Base-by-base conservation (phyloP, 805 yeast species). In the Osmozyma mogii region DNA sequence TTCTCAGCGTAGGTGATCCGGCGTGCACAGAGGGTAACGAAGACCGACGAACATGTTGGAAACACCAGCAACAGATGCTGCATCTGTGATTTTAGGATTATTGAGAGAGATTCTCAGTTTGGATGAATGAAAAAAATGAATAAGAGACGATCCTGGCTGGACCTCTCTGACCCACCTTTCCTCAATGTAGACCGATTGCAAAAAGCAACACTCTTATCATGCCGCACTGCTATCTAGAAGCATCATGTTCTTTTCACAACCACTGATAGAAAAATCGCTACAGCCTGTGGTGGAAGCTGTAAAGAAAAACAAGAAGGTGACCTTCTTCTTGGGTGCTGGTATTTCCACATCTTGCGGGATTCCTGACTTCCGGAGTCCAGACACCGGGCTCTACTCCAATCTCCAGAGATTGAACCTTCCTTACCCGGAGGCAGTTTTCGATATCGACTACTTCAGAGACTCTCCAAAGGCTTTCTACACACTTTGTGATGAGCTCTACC, bases 401-500 rank as follows among this genome's bases (percentile, higher is more conserved):
- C 61, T 89, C 29, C 66, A 79, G 13, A 67, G 74, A 39, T 63
- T 88, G 22, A 68, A 83, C 20, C 60, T 89, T 28, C 97, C 97
- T 5, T 87, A 74, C 50, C 92, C 96, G 1, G 98, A 89, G 50
- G 96, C 96, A 0, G 96, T 89, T 1, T 89, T 89, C 51, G 96
- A 88, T 49, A 78, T 89, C 24, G 88, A 78, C 12, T 89, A 72
- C 50, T 84, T 85, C 54, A 58, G 68, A 26, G 64, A 80, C 32
- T 70, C 72, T 30, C 97, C 97, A 0, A 66, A 72, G 36, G 92
- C 96, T 0, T 89, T 89, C 49, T 87, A 83, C 47, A 73, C 82
- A 0, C 61, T 89, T 30, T 94, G 95, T 0, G 72, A 72, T 10
- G 96, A 87, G 44, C 59, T 89, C 29, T 84, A 78, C 45, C 98